Conservation (phyloP, 108 stramenopile genomes). For the Discostella stelligeroides region DNA sequence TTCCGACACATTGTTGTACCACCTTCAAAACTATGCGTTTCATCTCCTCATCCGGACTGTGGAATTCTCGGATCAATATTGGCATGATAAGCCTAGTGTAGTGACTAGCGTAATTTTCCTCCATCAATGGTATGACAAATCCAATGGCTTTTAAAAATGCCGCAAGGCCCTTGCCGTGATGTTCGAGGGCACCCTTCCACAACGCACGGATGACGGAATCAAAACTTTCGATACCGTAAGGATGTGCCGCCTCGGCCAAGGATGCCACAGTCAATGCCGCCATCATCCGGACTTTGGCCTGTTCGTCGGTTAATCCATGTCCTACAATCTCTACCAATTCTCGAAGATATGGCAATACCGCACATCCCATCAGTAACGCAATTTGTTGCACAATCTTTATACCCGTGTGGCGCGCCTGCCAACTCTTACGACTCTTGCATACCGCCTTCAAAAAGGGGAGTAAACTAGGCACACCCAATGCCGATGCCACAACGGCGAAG, state of each 20-base stretch:
- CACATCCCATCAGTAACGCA: conserved; percentile 97
- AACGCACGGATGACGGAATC: conserved; percentile 97
- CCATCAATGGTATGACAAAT: conserved; percentile 98
- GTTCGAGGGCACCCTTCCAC: conserved; percentile 98
- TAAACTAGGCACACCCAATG: conserved; percentile 94
- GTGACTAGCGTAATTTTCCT: conserved; percentile 99
- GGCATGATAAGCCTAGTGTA: conserved; percentile 98
- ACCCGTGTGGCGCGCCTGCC: conserved; percentile 99
- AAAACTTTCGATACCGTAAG: conserved; percentile 99
- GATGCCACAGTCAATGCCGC: conserved; percentile 96
- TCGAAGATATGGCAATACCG: conserved; percentile 95
- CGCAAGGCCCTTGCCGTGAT: conserved; percentile 97
- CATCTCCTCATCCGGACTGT: conserved; percentile 96
- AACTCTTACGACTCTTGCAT: conserved; percentile 94
- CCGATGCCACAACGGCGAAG: conserved; percentile 98
- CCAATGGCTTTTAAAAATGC: conserved; percentile 99
- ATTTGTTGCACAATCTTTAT: conserved; percentile 99
- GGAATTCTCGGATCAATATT: conserved; percentile 97
- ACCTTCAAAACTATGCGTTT: conserved; percentile 98
- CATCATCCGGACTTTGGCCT: conserved; percentile 97
- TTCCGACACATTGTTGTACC: conserved; percentile 98
- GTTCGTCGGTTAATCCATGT: conserved; percentile 95
- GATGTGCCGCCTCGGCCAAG: conserved; percentile 97
- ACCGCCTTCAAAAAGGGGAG: conserved; percentile 99
- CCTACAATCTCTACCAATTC: conserved; percentile 96